phyloP scores from a whole-genome alignment of 257 asterid species.

The Nicotiana obtusifolia region DNA sequence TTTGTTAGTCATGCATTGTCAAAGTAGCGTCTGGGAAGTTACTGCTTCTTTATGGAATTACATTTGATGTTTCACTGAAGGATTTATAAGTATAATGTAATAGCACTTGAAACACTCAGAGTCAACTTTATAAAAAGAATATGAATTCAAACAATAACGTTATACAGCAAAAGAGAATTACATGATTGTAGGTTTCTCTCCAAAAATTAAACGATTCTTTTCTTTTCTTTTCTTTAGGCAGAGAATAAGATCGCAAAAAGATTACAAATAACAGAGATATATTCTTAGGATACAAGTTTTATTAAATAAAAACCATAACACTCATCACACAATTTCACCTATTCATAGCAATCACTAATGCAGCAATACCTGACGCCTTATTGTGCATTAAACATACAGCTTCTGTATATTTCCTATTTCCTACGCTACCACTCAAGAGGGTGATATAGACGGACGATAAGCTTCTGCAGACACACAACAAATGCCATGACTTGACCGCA shows the following conservation, averaged over 20 bases:
- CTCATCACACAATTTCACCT: constrained; percentile 6
- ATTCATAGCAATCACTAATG: not conserved
- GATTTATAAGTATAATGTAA: too few species aligned
- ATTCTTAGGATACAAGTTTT: not conserved
- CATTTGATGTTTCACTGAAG: too few species aligned
- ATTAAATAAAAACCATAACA: not conserved
- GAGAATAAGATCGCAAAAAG: not conserved
- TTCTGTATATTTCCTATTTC: not conserved
- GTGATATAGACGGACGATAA: not conserved
- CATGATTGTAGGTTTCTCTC: not conserved
- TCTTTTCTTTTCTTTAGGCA: not conserved
- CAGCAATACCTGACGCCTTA: constrained; percentile 22
- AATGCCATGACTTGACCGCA: not conserved
- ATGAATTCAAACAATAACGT: not conserved
- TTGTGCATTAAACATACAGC: not conserved
- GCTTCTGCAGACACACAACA: not conserved
- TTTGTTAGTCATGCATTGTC: not conserved
- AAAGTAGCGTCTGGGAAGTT: not conserved
- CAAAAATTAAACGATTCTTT: not conserved
- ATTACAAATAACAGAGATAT: not conserved
- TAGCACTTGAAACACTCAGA: not conserved
- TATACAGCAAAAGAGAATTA: not conserved
- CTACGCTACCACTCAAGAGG: not conserved
- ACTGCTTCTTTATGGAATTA: too few species aligned
- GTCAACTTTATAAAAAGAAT: not conserved